Percentiles rank a stretch among this genome's conserved stretches.
These are phyloP conservation scores for Diaporthe destruens DNA, from an alignment of 2,329 filamentous ascomycete species.

Conservation along the genomic window DNA sequence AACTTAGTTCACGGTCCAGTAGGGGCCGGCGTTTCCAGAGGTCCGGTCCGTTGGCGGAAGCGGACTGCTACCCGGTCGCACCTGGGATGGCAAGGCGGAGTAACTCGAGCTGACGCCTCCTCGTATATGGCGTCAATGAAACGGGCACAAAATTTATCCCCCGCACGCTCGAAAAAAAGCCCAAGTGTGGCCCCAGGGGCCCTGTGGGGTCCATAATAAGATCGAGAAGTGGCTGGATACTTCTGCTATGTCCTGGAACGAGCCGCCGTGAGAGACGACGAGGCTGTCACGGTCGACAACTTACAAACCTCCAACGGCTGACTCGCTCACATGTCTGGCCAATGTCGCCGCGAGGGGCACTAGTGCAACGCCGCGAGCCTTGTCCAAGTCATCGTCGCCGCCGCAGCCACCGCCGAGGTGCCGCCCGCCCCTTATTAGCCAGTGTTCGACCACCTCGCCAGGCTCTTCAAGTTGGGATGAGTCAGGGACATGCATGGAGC, in stretches of 20 bases:
- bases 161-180: conserved; percentile 17
- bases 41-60: not conserved
- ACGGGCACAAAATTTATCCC: conserved; percentile 17
- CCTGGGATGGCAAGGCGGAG: conserved; percentile 9
- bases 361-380: conserved; percentile 16
- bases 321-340: conserved; percentile 14
- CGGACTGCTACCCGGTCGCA: conserved; percentile 11
- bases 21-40: not conserved
- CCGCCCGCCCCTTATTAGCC: conserved; percentile 4
- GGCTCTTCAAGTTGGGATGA: conserved; percentile 8
- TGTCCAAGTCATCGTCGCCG: not conserved
- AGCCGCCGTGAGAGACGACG: conserved; percentile 5
- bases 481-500: conserved; percentile 30
- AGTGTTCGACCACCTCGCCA: not conserved
- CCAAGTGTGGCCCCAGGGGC: not conserved
- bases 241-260: not conserved
- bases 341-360: conserved; percentile 3
- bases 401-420: not conserved
- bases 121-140: conserved; percentile 29
- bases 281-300: conserved; percentile 22
- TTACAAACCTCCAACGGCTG: conserved; percentile 21
- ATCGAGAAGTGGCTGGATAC: not conserved
- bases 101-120: conserved; percentile 16
- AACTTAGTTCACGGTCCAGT: not conserved
- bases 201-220: not conserved